Percentiles rank a stretch among this genome's conserved stretches.
Conservation (phyloP, 768 basidiomycete genomes). For the Rhodotorula paludigena region DNA sequence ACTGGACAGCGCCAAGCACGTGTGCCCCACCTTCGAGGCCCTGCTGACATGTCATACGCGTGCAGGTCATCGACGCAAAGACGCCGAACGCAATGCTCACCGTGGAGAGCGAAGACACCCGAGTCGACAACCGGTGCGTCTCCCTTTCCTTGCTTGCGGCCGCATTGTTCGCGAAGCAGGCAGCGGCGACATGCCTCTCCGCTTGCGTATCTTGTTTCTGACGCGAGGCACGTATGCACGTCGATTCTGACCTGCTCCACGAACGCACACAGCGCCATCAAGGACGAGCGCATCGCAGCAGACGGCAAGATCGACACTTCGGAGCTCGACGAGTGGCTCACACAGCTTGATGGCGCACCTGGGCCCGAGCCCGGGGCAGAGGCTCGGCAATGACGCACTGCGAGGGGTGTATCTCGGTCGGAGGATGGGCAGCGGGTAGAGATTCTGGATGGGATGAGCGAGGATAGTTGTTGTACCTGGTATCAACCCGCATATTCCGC, state of each 20-base stretch:
- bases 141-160: background rate
- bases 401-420: too few species aligned
- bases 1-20: too few species aligned
- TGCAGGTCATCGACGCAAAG: conserved; percentile 85
- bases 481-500: too few species aligned
- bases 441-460: too few species aligned
- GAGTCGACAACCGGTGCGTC: conserved; percentile 75
- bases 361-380: background rate
- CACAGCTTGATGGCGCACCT: conserved; percentile 12
- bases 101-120: conserved; percentile 84
- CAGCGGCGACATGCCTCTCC: background rate
- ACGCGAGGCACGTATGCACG: background rate
- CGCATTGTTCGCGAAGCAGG: background rate
- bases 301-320: conserved; percentile 13
- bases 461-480: too few species aligned
- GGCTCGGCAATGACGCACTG: too few species aligned
- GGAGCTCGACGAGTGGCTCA: conserved; percentile 22
- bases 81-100: conserved; percentile 76
- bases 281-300: conserved; percentile 11
- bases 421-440: too few species aligned
- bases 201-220: background rate
- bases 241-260: background rate
- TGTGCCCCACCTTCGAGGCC: too few species aligned
- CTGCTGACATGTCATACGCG: background rate
- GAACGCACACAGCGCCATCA: conserved; percentile 3